Percentiles rank a stretch among this genome's conserved stretches.
These are phyloP conservation scores for Mycena rosella DNA, from an alignment of 768 basidiomycete species.

Conservation along the genomic window DNA sequence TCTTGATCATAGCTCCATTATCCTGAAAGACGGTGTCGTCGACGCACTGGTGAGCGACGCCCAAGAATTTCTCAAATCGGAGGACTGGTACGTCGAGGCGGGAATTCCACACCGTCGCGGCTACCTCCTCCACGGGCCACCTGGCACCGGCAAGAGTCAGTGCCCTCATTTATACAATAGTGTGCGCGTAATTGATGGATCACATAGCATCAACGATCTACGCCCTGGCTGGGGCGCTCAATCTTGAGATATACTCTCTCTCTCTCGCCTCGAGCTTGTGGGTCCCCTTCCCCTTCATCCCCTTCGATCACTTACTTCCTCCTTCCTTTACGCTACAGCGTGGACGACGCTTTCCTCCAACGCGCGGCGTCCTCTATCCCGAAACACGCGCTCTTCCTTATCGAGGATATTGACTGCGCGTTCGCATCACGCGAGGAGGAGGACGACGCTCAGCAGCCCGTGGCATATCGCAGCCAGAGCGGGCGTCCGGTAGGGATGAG, in stretches of 20 bases:
- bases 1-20: constrained; percentile 38
- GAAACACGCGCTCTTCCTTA: constrained; percentile 45
- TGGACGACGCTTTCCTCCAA: constrained; percentile 47
- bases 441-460: too few species aligned
- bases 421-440: constrained; percentile 43
- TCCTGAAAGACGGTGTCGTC: constrained; percentile 45
- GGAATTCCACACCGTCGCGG: constrained; percentile 54
- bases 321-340: too few species aligned
- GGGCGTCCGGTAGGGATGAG: too few species aligned
- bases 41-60: constrained; percentile 47
- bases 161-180: constrained; percentile 38
- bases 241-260: constrained; percentile 70
- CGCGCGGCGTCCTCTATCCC: constrained; percentile 43
- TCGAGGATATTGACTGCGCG: constrained; percentile 40
- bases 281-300: too few species aligned
- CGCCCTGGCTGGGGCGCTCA: constrained; percentile 56
- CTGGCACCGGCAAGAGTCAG: constrained; percentile 51
- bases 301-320: neutral
- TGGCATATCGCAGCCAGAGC: too few species aligned
- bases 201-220: constrained; percentile 39
- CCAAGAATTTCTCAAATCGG: constrained; percentile 46
- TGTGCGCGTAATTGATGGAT: neutral
- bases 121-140: constrained; percentile 50
- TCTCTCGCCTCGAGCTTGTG: constrained; percentile 45
- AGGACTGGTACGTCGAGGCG: constrained; percentile 48